Evolutionary conservation across 306 rosid species (phyloP), one percentile per base, ranked within the genome.

Genomic region (Trifolium pratense): DNA sequence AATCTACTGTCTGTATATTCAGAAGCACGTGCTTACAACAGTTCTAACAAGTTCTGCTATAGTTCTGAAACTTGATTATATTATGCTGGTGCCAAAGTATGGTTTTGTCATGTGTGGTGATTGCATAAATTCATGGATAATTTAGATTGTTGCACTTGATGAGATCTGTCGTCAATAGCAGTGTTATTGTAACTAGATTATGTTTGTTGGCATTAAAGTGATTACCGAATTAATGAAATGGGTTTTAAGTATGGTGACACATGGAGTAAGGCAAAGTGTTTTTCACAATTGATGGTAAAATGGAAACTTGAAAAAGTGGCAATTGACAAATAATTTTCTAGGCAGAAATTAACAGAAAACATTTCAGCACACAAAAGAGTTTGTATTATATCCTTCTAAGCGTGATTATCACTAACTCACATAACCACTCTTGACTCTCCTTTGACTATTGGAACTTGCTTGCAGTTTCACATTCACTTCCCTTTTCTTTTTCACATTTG

Each of bases 31-130:
- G 37, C 43, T 16, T 39, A 39, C 6, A 9, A 9, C 64, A 37
- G 16, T 60, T 51, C 76, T 52, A 59, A 68, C 76, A 60, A n/a
- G 3, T 15, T 18, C 64, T 67, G 26, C 26, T 58, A 26, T 51
- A 37, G 57, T 53, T 69, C 25, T 53, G 45, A 12, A 75, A 53
- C 63, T 55, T 80, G 74, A 32, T 55, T 63, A 16, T 37, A 14
- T 8, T 53, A 46, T 73, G 29, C 17, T 0, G 3, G 70, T 45
- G 48, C 63, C 53, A 21, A 12, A 55, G 34, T 71, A 9, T 46
- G 56, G 3, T 58, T 9, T 78, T 68, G 32, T 58, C 25, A 3
- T 56, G 31, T 34, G 23, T 29, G 37, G 52, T 29, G 12, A 15
- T 55, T 78, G 20, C 18, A 5, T 4, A 18, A 18, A 12, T 7